Base-by-base conservation (phyloP, 1,284 basidiomycete genomes). In the Polyporus tsugae region DNA sequence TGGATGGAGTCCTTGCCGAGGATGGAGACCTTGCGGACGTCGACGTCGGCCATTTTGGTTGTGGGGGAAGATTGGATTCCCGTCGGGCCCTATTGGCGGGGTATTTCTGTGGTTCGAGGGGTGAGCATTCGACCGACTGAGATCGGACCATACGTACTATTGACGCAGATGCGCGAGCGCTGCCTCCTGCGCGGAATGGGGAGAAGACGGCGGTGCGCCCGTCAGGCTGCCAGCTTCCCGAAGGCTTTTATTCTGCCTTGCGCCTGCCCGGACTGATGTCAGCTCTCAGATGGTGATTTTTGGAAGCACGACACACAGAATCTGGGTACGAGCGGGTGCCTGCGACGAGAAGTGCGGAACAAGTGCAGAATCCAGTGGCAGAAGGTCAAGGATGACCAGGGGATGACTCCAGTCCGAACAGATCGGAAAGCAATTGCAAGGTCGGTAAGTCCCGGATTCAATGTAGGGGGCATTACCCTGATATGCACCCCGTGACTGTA, bases 1-100 rank as follows among this genome's bases (percentile, higher is more conserved):
- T 95, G 95, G 70, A 98, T 98, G 60, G 93, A 89, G 55, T 97
- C 91, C 73, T 87, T 92, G 53, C 94, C 93, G 57, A 98, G 87
- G 80, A 98, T 97, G 61, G 93, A 91, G 71, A 98, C 92, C 79
- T 88, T 91, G 75, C 84, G 78, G 55, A 91, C 79, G 79, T 90
- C 81, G 57, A 78, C 73, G 39, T 74, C 58, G 52, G 78, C 63
- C 80, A 80, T 82, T 6, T 19, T 60, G 39, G 58, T 25, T 11
- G 22, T 22, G 58, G 35, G 36, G 17, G 19, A 19, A 58, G 55
- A 58, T 58, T 33, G 33, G 55, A 58, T 19, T 58, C 35, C n/a
- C 35, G 35, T 58, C n/a, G 35, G 35, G 55, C 35, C 35, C 55
- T 58, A 58, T 58, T 58, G 55, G 58, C 38, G 15, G n/a, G 39